phyloP scores from a whole-genome alignment of 768 basidiomycete species.

The Pisolithus microcarpus region DNA sequence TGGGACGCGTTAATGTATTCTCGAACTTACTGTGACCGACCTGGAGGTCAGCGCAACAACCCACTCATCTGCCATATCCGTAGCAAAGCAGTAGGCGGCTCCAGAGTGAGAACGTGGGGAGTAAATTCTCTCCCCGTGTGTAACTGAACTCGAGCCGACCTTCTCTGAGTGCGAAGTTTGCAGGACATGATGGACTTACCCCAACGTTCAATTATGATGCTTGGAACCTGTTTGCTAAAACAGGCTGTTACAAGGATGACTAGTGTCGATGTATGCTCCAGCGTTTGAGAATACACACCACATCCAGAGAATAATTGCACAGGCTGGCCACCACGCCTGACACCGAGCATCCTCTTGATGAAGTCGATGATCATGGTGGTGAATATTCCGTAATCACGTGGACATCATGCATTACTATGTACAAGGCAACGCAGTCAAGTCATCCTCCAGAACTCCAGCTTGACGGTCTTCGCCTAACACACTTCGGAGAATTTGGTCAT shows the following conservation, averaged over 20 bases:
- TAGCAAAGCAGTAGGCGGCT: constrained; percentile 27
- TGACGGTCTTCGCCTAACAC: too few relatives aligned
- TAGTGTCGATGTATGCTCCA: not conserved
- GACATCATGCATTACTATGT: too few relatives aligned
- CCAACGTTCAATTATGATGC: constrained; percentile 15
- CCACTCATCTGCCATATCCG: constrained; percentile 21
- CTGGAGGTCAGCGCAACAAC: constrained; percentile 19
- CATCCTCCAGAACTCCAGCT: too few relatives aligned
- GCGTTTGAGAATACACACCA: constrained; percentile 9
- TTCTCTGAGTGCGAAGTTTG: not conserved
- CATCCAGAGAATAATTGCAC: constrained; percentile 16
- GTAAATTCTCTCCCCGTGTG: constrained; percentile 18
- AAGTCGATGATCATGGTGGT: not conserved
- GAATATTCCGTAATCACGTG: too few relatives aligned
- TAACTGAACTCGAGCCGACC: constrained; percentile 9
- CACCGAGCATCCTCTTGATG: not conserved
- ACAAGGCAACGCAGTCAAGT: too few relatives aligned
- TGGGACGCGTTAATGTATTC: not conserved
- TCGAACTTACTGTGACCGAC: constrained; percentile 21
- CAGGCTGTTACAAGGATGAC: constrained; percentile 13
- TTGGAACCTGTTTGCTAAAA: constrained; percentile 23
- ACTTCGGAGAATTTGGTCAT: too few relatives aligned
- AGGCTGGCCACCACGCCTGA: not conserved
- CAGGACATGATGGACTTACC: constrained; percentile 7
- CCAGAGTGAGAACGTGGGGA: constrained; percentile 5